Base-by-base conservation (phyloP, 257 asterid genomes). In the Petrea volubilis region DNA sequence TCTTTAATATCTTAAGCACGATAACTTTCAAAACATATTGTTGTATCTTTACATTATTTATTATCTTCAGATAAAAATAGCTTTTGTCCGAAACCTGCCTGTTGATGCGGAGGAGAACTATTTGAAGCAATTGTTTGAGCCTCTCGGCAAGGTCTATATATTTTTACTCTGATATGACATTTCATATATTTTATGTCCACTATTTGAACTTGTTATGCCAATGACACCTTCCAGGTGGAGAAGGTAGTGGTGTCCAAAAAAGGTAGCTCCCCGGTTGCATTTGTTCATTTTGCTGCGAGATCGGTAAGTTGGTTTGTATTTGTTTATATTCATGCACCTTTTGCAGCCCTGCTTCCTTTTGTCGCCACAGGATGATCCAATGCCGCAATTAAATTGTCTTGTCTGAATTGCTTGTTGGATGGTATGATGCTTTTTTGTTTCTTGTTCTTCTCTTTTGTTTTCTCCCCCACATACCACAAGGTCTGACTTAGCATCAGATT, bases 61-160 rank as follows among this genome's bases (percentile, higher is more conserved):
- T 75, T 71, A 41, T 75, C 73, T 79, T 74, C 96, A 93, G 98
- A 80, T 93, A 52, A 93, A 82, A 81, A 74, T 86, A 74, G 98
- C 97, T 12, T 93, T 91, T 75, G 86, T 91, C 68, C 82, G 92
- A 80, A 81, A 85, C 71, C 79, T 93, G 68, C 97, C 98, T 2
- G 13, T 70, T 14, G 82, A 78, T 83, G 90, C 86, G 27, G 96
- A 89, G 70, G 98, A 93, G 75, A 85, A 75, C 74, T 87, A 84
- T 85, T 74, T 89, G 86, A 84, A 77, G 79, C 85, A 80, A 53
- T 75, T 87, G 73, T 93, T 93, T 82, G 88, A 84, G 81, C 92
- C 92, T 64, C 91, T 79, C 67, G 98, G 97, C 80, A 79, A 87
- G 95, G 98, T 93, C 61, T 67, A 60, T 57, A 53, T 74, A 64